A percentile compares a stretch with the other conserved stretches of the same genome.
These are phyloP conservation scores for Suillus variegatus DNA, from an alignment of 768 basidiomycete genomes.

Conservation along the genomic window DNA sequence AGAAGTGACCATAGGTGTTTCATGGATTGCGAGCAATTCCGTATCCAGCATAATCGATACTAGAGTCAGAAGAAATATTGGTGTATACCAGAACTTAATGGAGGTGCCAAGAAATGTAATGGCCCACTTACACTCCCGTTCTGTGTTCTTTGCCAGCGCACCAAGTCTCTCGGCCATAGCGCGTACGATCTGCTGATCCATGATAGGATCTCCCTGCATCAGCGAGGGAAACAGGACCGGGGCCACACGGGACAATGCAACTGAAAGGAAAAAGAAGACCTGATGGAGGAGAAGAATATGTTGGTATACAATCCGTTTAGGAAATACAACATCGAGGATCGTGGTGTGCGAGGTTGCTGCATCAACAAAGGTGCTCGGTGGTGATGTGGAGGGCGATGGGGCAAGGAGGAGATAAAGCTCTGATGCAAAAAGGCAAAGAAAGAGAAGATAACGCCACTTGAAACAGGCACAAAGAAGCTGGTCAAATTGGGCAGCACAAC, in stretches of 20 bases:
- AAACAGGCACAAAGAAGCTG: constrained; percentile 12
- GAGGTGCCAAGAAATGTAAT: constrained; percentile 2
- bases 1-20: constrained; percentile 27
- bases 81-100: constrained; percentile 6
- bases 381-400: constrained; percentile 45
- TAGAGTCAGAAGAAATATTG: constrained; percentile 16
- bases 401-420: constrained; percentile 70
- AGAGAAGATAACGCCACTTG: constrained; percentile 84
- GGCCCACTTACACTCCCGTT: constrained; percentile 51
- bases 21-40: constrained; percentile 53
- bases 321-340: constrained; percentile 50
- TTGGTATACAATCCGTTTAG: constrained; percentile 69
- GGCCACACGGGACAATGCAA: constrained; percentile 70
- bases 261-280: constrained; percentile 70
- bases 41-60: constrained; percentile 56
- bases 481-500: constrained; percentile 9
- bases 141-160: constrained; percentile 43
- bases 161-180: constrained; percentile 48
- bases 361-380: constrained; percentile 28
- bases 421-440: constrained; percentile 55
- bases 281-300: constrained; percentile 79
- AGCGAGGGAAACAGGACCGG: constrained; percentile 60
- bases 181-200: constrained; percentile 25
- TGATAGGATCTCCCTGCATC: constrained; percentile 28
- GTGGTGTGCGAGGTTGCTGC: constrained; percentile 15